These are phyloP conservation scores for Cercophora samala DNA, from an alignment of 495 filamentous ascomycete genomes.

Conservation along the genomic window DNA sequence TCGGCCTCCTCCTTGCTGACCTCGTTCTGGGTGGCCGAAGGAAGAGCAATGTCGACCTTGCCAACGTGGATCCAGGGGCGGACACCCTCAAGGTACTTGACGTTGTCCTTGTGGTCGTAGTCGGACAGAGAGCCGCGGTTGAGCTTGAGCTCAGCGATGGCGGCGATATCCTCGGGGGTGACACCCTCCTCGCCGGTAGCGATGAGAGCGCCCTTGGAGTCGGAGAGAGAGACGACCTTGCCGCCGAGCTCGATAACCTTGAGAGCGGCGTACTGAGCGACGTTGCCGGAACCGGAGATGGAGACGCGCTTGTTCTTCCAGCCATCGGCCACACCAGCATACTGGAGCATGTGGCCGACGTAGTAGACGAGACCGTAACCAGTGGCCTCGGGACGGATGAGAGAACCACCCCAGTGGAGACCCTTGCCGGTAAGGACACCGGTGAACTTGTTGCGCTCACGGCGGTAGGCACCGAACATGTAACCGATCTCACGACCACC, in stretches of 20 bases:
- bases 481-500: slow-evolving; percentile 86
- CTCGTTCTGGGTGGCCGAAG: slow-evolving; percentile 96
- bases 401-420: slow-evolving; percentile 81
- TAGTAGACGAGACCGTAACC: slow-evolving; percentile 98
- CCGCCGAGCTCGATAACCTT: slow-evolving; percentile 96
- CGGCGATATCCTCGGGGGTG: slow-evolving; percentile 70
- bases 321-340: slow-evolving; percentile 73
- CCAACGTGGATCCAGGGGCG: slow-evolving; percentile 89
- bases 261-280: slow-evolving; percentile 95
- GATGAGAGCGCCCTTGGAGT: slow-evolving; percentile 82
- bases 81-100: slow-evolving; percentile 84
- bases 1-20: slow-evolving; percentile 85
- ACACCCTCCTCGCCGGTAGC: slow-evolving; percentile 62
- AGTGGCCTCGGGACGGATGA: slow-evolving; percentile 96
- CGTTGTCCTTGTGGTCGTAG: slow-evolving; percentile 54
- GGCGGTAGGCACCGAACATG: slow-evolving; percentile 94
- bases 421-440: slow-evolving; percentile 97
- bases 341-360: slow-evolving; percentile 91
- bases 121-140: slow-evolving; percentile 75
- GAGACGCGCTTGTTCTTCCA: slow-evolving; percentile 92
- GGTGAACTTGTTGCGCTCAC: slow-evolving; percentile 84
- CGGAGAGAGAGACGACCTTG: slow-evolving; percentile 88
- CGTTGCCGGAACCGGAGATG: slow-evolving; percentile 96
- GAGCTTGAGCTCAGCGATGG: slow-evolving; percentile 81
- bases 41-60: slow-evolving; percentile 86